Evolutionary conservation across 2,329 filamentous ascomycete species (phyloP), one percentile per base, ranked within the genome.

Genomic region (Fusarium kyushuense): DNA sequence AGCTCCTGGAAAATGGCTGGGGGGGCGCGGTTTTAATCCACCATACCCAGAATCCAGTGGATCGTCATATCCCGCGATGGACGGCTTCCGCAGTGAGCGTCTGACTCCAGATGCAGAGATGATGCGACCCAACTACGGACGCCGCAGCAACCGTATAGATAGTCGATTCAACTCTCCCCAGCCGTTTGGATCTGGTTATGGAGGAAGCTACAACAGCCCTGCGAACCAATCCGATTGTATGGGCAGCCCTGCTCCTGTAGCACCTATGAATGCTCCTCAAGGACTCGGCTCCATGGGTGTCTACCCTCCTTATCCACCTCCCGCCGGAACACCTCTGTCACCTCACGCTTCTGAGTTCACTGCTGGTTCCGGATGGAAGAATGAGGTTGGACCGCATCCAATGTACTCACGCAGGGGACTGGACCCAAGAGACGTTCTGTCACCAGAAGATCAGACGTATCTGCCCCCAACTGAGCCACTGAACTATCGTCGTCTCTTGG

Each of bases 401-500:
- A 21, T 25, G 35, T 55, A 41, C 29, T 47, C 35, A 43, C 17
- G 41, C 41, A 33, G 27, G 23, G 41, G 19, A 45, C 63, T 76
- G 61, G 72, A 55, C 47, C 19, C 56, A 25, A 62, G 49, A 70
- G 67, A 87, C 85, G 77, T 82, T 58, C 74, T 82, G 61, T 75
- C 82, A 21, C 76, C 84, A 0, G 87, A 91, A 64, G 86, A 86
- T 27, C 89, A 91, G 74, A 96, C 92, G 1, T 97, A 96, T 76
- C 83, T 97, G 29, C 90, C 92, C 13, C 91, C 94, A 5, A 92
- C 92, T 9, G 96, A 99, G 79, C 96, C 95, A 13, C 87, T 98
- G 74, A 98, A 99, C 80, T 99, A 98, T 76, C 94, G 96, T 63
- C 94, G 94, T 57, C 87, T 99, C 38, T 88, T 98, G 46, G 96